Evolutionary conservation across 495 filamentous ascomycete genomes (phyloP), one percentile per base, ranked within the genome.

Genomic region (Astrothelium macrocarpum): DNA sequence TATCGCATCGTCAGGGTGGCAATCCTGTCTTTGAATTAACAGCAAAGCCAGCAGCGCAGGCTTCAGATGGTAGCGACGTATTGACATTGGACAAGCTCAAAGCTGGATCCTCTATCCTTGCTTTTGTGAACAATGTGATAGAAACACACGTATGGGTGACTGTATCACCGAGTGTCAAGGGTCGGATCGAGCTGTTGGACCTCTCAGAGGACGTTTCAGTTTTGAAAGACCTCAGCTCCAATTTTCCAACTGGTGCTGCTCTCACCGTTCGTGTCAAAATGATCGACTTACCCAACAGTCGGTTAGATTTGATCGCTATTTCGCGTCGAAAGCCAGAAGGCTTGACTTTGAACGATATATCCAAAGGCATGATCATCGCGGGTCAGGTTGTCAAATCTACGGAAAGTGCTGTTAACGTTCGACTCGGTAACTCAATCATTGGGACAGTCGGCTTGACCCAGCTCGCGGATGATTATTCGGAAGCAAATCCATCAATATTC

Each of bases 211-310:
- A 97, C 70, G 73, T 95, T 23, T 87, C 89, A 10, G 78, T 86
- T 56, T 75, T 96, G 53, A 79, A 84, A 29, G 82, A 95, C 70
- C 74, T 96, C 5, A 81, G 84, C n/a, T 83, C 86, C 67, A 88
- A 87, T 72, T 97, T 94, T 76, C 93, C 94, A 1, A 74, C 95
- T 61, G 94, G 94, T 26, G 94, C 86, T 39, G 93, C 90, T 2
- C 73, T 98, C 49, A 85, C 83, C 71, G 88, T 89, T 18, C 85
- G 85, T 29, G 91, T 96, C 39, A 82, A 87, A 45, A 77, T 77
- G 18, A 85, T 96, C n/a, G 84, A 97, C 72, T 66, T 78, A n/a
- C 80, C 80, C 10, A 86, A 87, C 64, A 84, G 84, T 53, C 86
- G 84, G 59, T 82, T 98, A 62, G 90, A 97, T 74, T 84, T 98